Base-by-base conservation (phyloP, 1,284 basidiomycete genomes). In the Malassezia slooffiae region DNA sequence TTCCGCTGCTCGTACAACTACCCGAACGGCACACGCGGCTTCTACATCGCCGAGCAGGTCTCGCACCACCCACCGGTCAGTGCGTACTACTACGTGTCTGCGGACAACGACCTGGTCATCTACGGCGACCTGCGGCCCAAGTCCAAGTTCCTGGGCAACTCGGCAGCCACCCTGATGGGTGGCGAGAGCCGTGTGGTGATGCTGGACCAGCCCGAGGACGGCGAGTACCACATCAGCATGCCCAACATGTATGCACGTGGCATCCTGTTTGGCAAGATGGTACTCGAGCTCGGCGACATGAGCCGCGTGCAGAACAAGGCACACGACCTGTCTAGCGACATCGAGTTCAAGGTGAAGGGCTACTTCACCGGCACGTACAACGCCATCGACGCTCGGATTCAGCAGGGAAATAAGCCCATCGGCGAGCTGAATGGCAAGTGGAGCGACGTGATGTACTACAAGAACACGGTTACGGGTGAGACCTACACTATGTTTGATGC, bases 351-450 rank as follows among this genome's bases (percentile, higher is more conserved):
- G 76, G 93, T 88, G 19, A 96, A 95, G 40, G 91, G 91, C 19
- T 97, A 91, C 77, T 95, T 95, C 70, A 89, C 86, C 1, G 91
- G 91, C 13, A 84, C 83, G 20, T 96, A 97, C 74, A 97, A 99
- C 67, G 80, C 82, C 19, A 80, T 99, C 47, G 71, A 78, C 4
- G 93, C 90, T 23, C 80, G 80, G 53, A 77, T 96, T 54, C 81
- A 80, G n/a, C 77, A 75, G 47, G 74, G 75, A n/a, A 70, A 71
- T 30, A 72, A 70, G n/a, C 81, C 87, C 2, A 74, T 85, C 13
- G 91, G 90, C 9, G 89, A 96, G 61, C 74, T 99, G 19, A 77
- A 77, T 5, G 91, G 91, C 20, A 80, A 83, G 67, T 99, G 91
- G 91, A 87, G 80, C 67, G 81, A 85, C 49, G 70, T 78, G 15